A percentile compares a stretch with the other conserved stretches of the same genome.
Conservation (phyloP, 768 basidiomycete species). For the Nidularia sp. region DNA sequence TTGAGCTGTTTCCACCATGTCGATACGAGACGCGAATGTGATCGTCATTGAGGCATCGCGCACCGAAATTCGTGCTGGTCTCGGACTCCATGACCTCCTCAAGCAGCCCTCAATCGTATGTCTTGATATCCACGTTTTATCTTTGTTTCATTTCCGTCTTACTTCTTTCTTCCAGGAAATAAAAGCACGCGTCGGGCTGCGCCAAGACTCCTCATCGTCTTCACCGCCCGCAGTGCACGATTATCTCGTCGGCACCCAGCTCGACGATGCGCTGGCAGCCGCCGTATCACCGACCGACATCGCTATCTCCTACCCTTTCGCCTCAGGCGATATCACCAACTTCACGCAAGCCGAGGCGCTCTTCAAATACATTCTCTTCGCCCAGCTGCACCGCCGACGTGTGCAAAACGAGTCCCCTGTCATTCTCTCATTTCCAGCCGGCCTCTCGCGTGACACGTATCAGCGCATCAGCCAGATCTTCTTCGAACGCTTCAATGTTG, state of each 20-base stretch:
- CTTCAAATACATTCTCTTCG: slow-evolving; percentile 85
- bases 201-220: slow-evolving; percentile 39
- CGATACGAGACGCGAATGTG: slow-evolving; percentile 78
- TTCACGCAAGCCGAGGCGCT: slow-evolving; percentile 87
- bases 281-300: slow-evolving; percentile 54
- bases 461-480: slow-evolving; percentile 80
- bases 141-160: not conserved
- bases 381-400: slow-evolving; percentile 68
- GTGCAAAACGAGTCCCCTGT: slow-evolving; percentile 87
- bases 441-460: slow-evolving; percentile 61
- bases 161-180: slow-evolving; percentile 53
- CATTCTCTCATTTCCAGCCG: slow-evolving; percentile 64
- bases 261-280: slow-evolving; percentile 75
- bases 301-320: slow-evolving; percentile 78
- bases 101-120: slow-evolving; percentile 73
- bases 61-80: slow-evolving; percentile 66
- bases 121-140: slow-evolving; percentile 7
- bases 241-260: slow-evolving; percentile 76
- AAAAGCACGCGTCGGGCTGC: slow-evolving; percentile 75
- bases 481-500: slow-evolving; percentile 90
- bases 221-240: slow-evolving; percentile 62
- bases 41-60: slow-evolving; percentile 78
- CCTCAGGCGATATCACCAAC: slow-evolving; percentile 65
- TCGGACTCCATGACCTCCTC: slow-evolving; percentile 79
- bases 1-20: slow-evolving; percentile 29